phyloP scores from a whole-genome alignment of 78 protist genomes.

The Dictyostelium firmibasis region DNA sequence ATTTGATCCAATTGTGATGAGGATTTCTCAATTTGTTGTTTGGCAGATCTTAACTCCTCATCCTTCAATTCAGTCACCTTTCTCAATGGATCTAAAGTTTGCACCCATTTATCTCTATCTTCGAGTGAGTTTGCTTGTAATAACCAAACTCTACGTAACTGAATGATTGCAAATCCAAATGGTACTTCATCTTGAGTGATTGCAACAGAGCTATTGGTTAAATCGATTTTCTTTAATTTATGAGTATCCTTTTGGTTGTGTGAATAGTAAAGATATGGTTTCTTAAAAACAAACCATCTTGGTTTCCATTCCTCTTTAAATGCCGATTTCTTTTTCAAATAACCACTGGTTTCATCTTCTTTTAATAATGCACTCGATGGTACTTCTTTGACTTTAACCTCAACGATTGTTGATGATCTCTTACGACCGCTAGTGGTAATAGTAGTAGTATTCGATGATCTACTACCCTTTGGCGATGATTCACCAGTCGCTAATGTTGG shows the following conservation, averaged over 20 bases:
- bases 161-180: constrained; percentile 71
- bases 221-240: constrained; percentile 66
- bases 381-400: constrained; percentile 71
- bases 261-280: constrained; percentile 66
- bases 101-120: constrained; percentile 73
- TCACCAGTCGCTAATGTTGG: not conserved
- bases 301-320: constrained; percentile 72
- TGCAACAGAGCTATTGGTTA: constrained; percentile 68
- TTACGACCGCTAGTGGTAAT: not conserved
- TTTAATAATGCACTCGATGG: constrained; percentile 43
- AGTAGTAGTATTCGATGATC: not conserved
- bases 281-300: constrained; percentile 69
- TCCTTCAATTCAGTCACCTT: constrained; percentile 68
- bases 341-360: constrained; percentile 73
- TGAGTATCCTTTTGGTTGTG: constrained; percentile 49
- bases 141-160: constrained; percentile 60
- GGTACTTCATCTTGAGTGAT: constrained; percentile 72
- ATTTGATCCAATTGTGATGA: constrained; percentile 48
- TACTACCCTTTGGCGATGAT: not conserved
- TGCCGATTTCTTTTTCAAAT: constrained; percentile 70
- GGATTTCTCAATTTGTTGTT: constrained; percentile 45
- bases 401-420: constrained; percentile 38
- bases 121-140: constrained; percentile 48
- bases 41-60: constrained; percentile 37
- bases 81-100: constrained; percentile 64